Base-by-base conservation (phyloP, 495 filamentous ascomycete species). In the Penicillium crystallinum region DNA sequence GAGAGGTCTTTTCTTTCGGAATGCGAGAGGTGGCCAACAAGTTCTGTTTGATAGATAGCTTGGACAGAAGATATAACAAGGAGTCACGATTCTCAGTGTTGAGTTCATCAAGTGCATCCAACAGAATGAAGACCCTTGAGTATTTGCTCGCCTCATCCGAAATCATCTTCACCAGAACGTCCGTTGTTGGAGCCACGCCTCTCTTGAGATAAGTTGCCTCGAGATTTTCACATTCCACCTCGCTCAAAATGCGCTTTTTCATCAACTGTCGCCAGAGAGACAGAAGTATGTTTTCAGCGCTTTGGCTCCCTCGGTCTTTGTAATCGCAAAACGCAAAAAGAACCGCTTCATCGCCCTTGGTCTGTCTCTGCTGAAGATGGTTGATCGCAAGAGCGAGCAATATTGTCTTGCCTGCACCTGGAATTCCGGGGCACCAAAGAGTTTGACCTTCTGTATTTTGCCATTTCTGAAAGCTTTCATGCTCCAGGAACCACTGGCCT, bases 371-470 rank as follows among this genome's bases (percentile, higher is more conserved):
- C 14, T 46, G 44, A 2, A 46, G 44, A 23, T 46, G 14, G 19
- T 46, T 46, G 17, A 46, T 17, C 6, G 44, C 44, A 46, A 46
- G 12, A 14, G 44, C 44, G 5, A 46, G 19, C n/a, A 46, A 9
- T 0, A 35, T 33, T 14, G 44, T 46, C 18, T 46, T 46, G 10
- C 44, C 44, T n/a, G 44, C 44, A 12, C 44, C 44, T 6, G 44
- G 44, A n/a, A 46, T 46, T 8, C 44, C 44, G 10, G 44, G 44
- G 21, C 44, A 46, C 44, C 44, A 46, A 23, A 46, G 44, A 7
- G 27, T 34, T 31, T 46, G 30, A 10, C 44, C 44, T 19, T 21
- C 30, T n/a, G 17, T 36, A 2, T 5, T 21, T 2, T 23, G 29
- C 44, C 44, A 46, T 2, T 10, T 3, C 18, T 35, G 29, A 21